Conservation (phyloP, 371 early-diverging fungal genomes). For the Mortierella sp. region DNA sequence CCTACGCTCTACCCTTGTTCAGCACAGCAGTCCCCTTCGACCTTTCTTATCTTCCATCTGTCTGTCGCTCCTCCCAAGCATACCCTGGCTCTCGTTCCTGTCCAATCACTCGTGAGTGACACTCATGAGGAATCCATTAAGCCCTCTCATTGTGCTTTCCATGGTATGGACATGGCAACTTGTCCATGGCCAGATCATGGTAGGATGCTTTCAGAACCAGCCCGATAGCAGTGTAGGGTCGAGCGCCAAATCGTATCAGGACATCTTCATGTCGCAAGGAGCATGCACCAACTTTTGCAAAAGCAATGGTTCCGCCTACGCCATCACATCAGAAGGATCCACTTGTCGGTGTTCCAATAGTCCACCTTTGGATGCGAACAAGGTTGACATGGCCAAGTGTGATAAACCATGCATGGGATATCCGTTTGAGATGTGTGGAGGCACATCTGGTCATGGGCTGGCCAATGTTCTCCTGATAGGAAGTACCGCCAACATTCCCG, state of each 20-base stretch:
- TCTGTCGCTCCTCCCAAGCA: not conserved
- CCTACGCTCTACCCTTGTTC: too few species aligned
- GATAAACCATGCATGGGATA: slow-evolving; percentile 49
- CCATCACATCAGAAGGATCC: slow-evolving; percentile 39
- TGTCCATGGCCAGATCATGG: slow-evolving; percentile 27
- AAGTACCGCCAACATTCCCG: slow-evolving; percentile 4
- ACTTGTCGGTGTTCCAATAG: slow-evolving; percentile 33
- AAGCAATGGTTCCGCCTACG: slow-evolving; percentile 25
- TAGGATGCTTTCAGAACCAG: slow-evolving; percentile 44
- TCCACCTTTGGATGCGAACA: slow-evolving; percentile 29
- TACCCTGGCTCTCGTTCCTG: not conserved
- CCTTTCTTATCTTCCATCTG: not conserved
- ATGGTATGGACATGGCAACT: slow-evolving; percentile 7
- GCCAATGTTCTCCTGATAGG: slow-evolving; percentile 43
- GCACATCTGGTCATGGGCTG: slow-evolving; percentile 11
- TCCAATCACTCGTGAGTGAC: slow-evolving; percentile 10
- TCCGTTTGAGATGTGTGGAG: slow-evolving; percentile 51
- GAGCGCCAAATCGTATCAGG: slow-evolving; percentile 31
- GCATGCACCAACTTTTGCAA: slow-evolving; percentile 42
- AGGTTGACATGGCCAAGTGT: slow-evolving; percentile 37
- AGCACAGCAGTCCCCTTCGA: too few species aligned
- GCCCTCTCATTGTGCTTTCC: slow-evolving; percentile 1
- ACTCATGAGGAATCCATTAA: slow-evolving; percentile 26
- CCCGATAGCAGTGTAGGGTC: slow-evolving; percentile 16
- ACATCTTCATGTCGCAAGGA: slow-evolving; percentile 53